Evolutionary conservation across 441 rosid species (phyloP).

Genomic region (Eutrema salsugineum): DNA sequence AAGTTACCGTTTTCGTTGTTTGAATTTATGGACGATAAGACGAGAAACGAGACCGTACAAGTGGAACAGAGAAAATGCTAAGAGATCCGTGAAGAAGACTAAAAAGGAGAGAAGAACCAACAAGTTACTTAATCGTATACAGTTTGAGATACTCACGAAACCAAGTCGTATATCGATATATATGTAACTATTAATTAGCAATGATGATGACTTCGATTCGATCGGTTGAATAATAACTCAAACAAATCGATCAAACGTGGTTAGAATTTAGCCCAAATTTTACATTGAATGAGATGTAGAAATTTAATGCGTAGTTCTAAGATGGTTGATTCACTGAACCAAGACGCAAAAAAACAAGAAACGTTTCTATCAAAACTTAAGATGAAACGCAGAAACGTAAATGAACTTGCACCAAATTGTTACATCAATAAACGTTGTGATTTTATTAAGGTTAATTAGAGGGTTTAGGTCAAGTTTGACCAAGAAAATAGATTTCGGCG

Average conservation of each 20-base stretch:
- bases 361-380: not conserved
- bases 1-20: not conserved
- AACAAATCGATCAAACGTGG: too few species aligned
- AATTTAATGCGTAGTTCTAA: too few species aligned
- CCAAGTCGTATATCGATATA: not conserved
- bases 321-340: not conserved
- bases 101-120: not conserved
- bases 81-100: not conserved
- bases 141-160: constrained; percentile 4
- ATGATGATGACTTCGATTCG: not conserved
- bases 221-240: not conserved
- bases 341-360: not conserved
- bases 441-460: not conserved
- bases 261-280: too few species aligned
- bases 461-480: not conserved
- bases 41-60: not conserved
- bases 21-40: not conserved
- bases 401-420: not conserved
- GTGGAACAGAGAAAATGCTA: not conserved
- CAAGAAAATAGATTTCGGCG: not conserved
- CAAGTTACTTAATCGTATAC: not conserved
- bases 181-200: not conserved
- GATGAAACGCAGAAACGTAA: not conserved
- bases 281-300: too few species aligned
- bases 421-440: not conserved